Conservation (phyloP, 2,329 filamentous ascomycete species). For the Nemania bipapillata region DNA sequence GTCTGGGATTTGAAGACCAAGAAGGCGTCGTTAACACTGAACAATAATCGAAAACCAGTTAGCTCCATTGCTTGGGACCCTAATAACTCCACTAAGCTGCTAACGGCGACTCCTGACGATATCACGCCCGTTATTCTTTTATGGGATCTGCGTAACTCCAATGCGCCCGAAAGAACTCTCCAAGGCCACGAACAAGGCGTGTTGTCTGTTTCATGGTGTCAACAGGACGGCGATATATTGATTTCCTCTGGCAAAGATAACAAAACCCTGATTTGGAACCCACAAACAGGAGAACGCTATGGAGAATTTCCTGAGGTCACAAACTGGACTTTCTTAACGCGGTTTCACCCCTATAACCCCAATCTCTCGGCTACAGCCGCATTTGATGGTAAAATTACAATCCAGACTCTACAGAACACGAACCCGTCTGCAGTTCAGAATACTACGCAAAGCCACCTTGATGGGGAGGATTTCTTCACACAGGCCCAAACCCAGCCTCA, state of each 20-base stretch:
- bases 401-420: slow-evolving; percentile 95
- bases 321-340: slow-evolving; percentile 98
- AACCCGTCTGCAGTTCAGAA: slow-evolving; percentile 78
- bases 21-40: slow-evolving; percentile 94
- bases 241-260: slow-evolving; percentile 98
- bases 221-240: slow-evolving; percentile 86
- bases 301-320: slow-evolving; percentile 97
- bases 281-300: slow-evolving; percentile 84
- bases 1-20: slow-evolving; percentile 99
- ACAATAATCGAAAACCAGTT: slow-evolving; percentile 93
- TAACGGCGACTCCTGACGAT: slow-evolving; percentile 92
- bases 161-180: slow-evolving; percentile 88
- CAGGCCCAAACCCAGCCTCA: slow-evolving; percentile 93
- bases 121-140: slow-evolving; percentile 86
- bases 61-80: slow-evolving; percentile 98
- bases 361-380: slow-evolving; percentile 93
- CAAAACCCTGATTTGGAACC: slow-evolving; percentile 94
- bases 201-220: slow-evolving; percentile 93
- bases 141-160: slow-evolving; percentile 96
- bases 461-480: slow-evolving; percentile 96
- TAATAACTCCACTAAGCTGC: slow-evolving; percentile 89
- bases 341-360: slow-evolving; percentile 93
- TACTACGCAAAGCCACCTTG: slow-evolving; percentile 74
- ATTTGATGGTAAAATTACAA: slow-evolving; percentile 93
- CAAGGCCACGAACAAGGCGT: slow-evolving; percentile 95